Conservation (phyloP, 108 stramenopile genomes). For the Fragilaria radians region DNA sequence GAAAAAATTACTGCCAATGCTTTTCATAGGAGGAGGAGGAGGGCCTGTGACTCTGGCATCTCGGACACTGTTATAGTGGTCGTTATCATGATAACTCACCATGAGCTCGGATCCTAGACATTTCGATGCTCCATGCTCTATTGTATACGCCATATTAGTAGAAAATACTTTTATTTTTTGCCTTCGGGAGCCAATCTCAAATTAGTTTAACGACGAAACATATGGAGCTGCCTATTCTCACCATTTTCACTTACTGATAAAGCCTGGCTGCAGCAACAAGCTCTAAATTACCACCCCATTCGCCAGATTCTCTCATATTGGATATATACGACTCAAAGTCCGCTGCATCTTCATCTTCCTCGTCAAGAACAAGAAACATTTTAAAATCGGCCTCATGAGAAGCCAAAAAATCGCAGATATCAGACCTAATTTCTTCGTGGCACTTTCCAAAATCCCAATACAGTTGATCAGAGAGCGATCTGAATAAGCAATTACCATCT, state of each 20-base stretch:
- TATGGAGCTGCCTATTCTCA: too few species aligned
- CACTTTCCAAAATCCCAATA: conserved; percentile 44
- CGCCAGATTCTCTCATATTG: conserved; percentile 63
- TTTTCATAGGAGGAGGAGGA: too few species aligned
- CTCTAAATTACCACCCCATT: conserved; percentile 82
- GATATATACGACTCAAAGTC: conserved; percentile 60
- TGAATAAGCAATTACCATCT: conserved; percentile 87
- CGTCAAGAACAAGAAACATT: conserved; percentile 68
- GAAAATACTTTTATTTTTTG: conserved; percentile 68
- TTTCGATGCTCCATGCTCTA: conserved; percentile 35
- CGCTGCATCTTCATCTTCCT: conserved; percentile 47
- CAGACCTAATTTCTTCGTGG: conserved; percentile 44
- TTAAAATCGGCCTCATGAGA: conserved; percentile 52
- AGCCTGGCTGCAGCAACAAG: conserved; percentile 67
- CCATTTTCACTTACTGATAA: conserved; percentile 46
- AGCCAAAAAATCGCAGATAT: conserved; percentile 66
- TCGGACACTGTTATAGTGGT: conserved; percentile 83
- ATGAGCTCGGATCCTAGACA: conserved; percentile 38
- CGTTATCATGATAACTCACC: conserved; percentile 73
- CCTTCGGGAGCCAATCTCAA: too few species aligned
- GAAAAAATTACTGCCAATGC: too few species aligned
- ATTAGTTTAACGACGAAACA: too few species aligned
- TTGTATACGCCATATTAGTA: conserved; percentile 48
- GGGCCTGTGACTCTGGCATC: conserved; percentile 7
- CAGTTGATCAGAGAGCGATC: conserved; percentile 74